Conservation (phyloP, 2,329 filamentous ascomycete genomes). For the Trichoderma atrobrunneum region DNA sequence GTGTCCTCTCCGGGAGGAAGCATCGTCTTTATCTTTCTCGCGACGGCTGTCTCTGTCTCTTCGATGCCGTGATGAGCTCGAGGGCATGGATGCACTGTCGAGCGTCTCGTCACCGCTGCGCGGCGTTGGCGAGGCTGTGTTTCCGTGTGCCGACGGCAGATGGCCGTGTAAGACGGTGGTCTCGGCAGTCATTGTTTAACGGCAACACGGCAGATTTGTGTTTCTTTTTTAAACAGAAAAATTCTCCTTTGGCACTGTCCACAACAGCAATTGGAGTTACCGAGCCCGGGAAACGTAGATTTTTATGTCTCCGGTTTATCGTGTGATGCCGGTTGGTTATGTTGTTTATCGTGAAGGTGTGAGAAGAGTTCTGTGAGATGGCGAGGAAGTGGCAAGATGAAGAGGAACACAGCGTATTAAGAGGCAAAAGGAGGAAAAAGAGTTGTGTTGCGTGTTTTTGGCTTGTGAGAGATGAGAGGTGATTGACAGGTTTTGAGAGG, state of each 20-base stretch:
- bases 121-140: slow-evolving; percentile 12
- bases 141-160: slow-evolving; percentile 11
- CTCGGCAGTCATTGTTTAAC: slow-evolving; percentile 13
- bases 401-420: background rate
- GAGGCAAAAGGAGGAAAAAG: background rate
- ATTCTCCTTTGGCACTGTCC: background rate
- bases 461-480: background rate
- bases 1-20: background rate
- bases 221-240: background rate
- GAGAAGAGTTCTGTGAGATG: background rate
- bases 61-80: background rate
- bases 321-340: background rate
- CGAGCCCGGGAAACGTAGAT: background rate
- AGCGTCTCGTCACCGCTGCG: slow-evolving; percentile 12
- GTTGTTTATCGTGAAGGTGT: background rate
- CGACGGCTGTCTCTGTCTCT: background rate
- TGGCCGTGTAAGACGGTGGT: slow-evolving; percentile 13
- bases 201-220: background rate
- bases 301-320: background rate
- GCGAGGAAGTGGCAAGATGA: background rate
- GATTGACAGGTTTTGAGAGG: background rate
- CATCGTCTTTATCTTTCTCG: background rate
- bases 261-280: background rate
- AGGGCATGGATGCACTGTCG: background rate
- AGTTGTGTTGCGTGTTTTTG: background rate